Conservation (phyloP, 768 basidiomycete genomes). For the Podaxis sp. region DNA sequence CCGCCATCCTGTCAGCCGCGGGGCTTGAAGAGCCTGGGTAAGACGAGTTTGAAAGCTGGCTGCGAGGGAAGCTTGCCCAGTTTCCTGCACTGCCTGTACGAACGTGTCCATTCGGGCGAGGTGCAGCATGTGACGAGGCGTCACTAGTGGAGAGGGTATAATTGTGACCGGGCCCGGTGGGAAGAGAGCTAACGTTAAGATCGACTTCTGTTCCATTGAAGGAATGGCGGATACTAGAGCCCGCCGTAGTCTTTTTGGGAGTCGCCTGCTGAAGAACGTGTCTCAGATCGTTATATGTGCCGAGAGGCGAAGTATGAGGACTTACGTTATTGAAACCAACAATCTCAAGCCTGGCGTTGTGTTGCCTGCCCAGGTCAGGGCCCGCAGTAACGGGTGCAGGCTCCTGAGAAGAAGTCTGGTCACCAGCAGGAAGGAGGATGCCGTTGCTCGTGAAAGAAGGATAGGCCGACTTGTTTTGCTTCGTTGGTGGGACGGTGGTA, state of each 20-base stretch:
- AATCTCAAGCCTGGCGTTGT: slow-evolving; percentile 68
- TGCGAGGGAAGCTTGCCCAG: slow-evolving; percentile 66
- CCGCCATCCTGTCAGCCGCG: slow-evolving; percentile 54
- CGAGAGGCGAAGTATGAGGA: slow-evolving; percentile 5
- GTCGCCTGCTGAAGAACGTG: slow-evolving; percentile 33
- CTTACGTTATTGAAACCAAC: slow-evolving; percentile 71
- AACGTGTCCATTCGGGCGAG: slow-evolving; percentile 65
- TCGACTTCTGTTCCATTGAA: slow-evolving; percentile 73
- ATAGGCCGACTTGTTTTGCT: slow-evolving; percentile 86
- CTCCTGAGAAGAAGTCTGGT: slow-evolving; percentile 61
- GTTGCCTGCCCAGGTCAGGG: slow-evolving; percentile 81
- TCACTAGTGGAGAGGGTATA: slow-evolving; percentile 21
- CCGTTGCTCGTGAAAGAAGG: slow-evolving; percentile 66
- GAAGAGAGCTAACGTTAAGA: slow-evolving; percentile 56
- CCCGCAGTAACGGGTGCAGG: slow-evolving; percentile 84
- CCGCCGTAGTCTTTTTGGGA: slow-evolving; percentile 46
- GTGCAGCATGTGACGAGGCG: slow-evolving; percentile 17
- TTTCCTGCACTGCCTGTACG: slow-evolving; percentile 82
- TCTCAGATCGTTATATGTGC: not conserved
- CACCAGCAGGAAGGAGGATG: slow-evolving; percentile 56
- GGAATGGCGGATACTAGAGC: slow-evolving; percentile 66
- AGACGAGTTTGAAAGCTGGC: slow-evolving; percentile 47
- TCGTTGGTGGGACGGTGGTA: slow-evolving; percentile 59
- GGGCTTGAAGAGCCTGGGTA: slow-evolving; percentile 55
- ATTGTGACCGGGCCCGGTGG: slow-evolving; percentile 46